Base-by-base conservation (phyloP, 257 asterid species). In the Eucommia ulmoides region DNA sequence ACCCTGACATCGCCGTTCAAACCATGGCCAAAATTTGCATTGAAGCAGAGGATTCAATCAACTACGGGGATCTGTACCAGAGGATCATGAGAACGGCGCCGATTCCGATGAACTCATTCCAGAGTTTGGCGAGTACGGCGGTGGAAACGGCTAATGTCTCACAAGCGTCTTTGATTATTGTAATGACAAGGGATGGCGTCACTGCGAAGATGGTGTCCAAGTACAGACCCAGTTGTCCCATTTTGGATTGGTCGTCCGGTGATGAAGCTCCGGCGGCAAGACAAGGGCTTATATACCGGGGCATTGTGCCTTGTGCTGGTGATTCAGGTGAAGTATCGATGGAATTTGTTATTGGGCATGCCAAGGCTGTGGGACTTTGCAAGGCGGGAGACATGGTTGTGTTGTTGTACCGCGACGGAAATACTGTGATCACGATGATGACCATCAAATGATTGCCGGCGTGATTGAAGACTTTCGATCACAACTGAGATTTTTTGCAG, bases 161-260 rank as follows among this genome's bases (percentile, higher is more conserved):
- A 5, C 47, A 15, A 41, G 91, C 95, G 0, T 77, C 70, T 41
- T 91, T 85, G 41, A 85, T 85, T 51, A 85, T 85, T 0, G 95
- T 85, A 64, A 42, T 85, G 71, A 85, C 95, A 21, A 87, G 93
- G 5, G 95, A 93, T 1, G 95, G 95, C 59, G 69, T 78, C 0
- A 85, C 95, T 0, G 93, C 95, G n/a, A 85, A 77, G 70, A 33
- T 85, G 51, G 95, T 82, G 6, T 93, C 93, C 26, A 85, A 85
- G 79, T 85, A 85, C 16, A 51, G 95, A 44, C n/a, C 95, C 93
- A 0, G 87, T 87, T 0, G 95, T 85, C 23, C 95, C 95, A 2
- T 74, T 85, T 84, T 84, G 14, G 95, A 79, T 61, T 84, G 95
- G 95, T 45, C 71, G n/a, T 33, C 82, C 24, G 82, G 87, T 3